Evolutionary conservation across 2,329 filamentous ascomycete genomes (phyloP), one percentile per base, ranked within the genome.

Genomic region (Exophiala oligosperma): DNA sequence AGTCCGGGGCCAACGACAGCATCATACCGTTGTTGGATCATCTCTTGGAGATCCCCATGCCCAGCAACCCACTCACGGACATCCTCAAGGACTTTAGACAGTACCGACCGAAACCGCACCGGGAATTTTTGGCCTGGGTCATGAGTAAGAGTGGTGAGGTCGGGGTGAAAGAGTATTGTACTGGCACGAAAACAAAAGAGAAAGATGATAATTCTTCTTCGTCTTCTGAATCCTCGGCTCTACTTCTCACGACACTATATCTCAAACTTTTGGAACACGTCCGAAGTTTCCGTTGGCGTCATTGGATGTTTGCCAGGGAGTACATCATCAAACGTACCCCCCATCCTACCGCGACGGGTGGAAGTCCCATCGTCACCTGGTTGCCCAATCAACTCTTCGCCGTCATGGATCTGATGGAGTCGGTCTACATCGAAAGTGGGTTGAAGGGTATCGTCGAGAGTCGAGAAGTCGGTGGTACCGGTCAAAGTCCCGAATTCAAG

Each of bases 21-120:
- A 97, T 97, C 81, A 87, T 96, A 54, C 92, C 93, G 2, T 84
- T 97, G 2, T 86, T 93, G 69, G 93, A 97, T 73, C 92, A 93
- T 72, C 81, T 97, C 52, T 82, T 94, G 57, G 84, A 94, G 71
- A 87, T 97, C 46, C 81, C 85, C 62, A 96, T 97, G 91, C 93
- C 93, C 1, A 78, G 86, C 54, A 97, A 92, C 3, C 93, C 93
- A 0, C 84, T 97, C 47, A 97, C 92, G 0, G 85, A 88, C 56
- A 96, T 96, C 71, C 82, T 97, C 21, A 80, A 85, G 64, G 93
- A 97, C 73, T 97, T 97, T 79, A 84, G 92, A 62, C 82, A 88
- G 70, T 97, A 97, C 74, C 84, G 93, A 0, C 93, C 93, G 2
- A 89, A 88, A 54, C 93, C 95, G 68, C 93, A 97, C 73, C 86